Base-by-base conservation (phyloP, 371 early-diverging fungal genomes). In the Parasitella parasitica region DNA sequence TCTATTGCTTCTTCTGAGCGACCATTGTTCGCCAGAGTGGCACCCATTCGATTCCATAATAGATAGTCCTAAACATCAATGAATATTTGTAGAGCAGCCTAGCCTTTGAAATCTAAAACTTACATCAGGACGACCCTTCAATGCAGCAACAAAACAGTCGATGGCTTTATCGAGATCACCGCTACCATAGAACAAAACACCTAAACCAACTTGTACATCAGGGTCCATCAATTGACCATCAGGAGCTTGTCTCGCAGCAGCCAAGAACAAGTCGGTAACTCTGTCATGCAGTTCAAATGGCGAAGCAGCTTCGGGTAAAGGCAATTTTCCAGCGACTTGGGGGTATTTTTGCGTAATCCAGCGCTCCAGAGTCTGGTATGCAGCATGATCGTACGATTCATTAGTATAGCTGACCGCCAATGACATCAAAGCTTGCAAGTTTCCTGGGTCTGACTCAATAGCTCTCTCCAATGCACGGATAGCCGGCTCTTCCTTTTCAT, bases 11-110 rank as follows among this genome's bases (percentile, higher is more conserved):
- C 83, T 48, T 83, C 75, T 32, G 92, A 86, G 50, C 90, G 79
- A 12, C 88, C 85, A 30, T 89, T 86, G 70, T 99, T 98, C 18
- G 98, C 98, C 32, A 96, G 83, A 1, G 97, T 99, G 4, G 99
- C 99, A 13, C 97, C 99, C 43, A 97, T 85, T 61, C 91, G 90
- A 78, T 97, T 97, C 96, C 97, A 99, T 54, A 97, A 80, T 71
- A 95, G 80, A 80, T 96, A 97, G 72, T 98, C 97, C 85, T 89
- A 71, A 16, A 49, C 6, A 48, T 32, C 11, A 32, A 22, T 54
- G 12, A 34, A 11, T 36, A 35, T 54, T 15, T 8, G 36, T 54
- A 24, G 4, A 22, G n/a, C n/a, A n/a, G n/a, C n/a, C n/a, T n/a
- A n/a, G n/a, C n/a, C n/a, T n/a, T n/a, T n/a, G n/a, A n/a, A n/a